These are phyloP conservation scores for Sarocladiaceae sp. DNA, from an alignment of 2,329 filamentous ascomycete genomes.

Conservation along the genomic window DNA sequence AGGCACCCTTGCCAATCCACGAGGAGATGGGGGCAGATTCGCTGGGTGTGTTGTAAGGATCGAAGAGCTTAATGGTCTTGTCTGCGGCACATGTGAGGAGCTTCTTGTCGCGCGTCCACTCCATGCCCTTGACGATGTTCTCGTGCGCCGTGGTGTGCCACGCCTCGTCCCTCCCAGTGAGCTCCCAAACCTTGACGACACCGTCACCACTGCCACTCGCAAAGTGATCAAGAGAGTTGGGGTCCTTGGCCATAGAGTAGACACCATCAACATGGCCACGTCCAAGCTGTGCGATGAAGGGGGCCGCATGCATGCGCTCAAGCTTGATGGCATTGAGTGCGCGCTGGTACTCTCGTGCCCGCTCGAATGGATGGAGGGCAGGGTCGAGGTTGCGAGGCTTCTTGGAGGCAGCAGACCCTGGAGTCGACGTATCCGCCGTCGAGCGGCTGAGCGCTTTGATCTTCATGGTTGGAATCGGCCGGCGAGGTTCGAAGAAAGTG, in stretches of 20 bases:
- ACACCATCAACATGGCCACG: constrained; percentile 84
- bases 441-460: constrained; percentile 63
- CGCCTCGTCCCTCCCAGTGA: constrained; percentile 61
- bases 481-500: too few species aligned
- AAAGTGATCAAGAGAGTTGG: constrained; percentile 64
- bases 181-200: constrained; percentile 86
- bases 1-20: constrained; percentile 77
- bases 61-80: constrained; percentile 81
- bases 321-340: constrained; percentile 76
- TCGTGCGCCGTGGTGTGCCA: constrained; percentile 82
- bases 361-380: constrained; percentile 82
- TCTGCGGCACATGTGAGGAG: constrained; percentile 84
- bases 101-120: constrained; percentile 81
- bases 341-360: constrained; percentile 65
- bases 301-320: constrained; percentile 76
- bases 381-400: constrained; percentile 72
- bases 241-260: constrained; percentile 76
- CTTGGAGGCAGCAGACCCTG: constrained; percentile 59
- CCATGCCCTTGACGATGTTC: constrained; percentile 86
- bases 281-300: constrained; percentile 79
- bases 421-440: constrained; percentile 56
- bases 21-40: constrained; percentile 70
- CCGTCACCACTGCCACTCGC: constrained; percentile 88
- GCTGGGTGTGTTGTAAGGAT: constrained; percentile 70
- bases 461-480: constrained; percentile 35